A percentile compares a stretch with the other conserved stretches of the same genome.
Conservation (phyloP, 768 basidiomycete species). For the Rhizopogon vesiculosus region DNA sequence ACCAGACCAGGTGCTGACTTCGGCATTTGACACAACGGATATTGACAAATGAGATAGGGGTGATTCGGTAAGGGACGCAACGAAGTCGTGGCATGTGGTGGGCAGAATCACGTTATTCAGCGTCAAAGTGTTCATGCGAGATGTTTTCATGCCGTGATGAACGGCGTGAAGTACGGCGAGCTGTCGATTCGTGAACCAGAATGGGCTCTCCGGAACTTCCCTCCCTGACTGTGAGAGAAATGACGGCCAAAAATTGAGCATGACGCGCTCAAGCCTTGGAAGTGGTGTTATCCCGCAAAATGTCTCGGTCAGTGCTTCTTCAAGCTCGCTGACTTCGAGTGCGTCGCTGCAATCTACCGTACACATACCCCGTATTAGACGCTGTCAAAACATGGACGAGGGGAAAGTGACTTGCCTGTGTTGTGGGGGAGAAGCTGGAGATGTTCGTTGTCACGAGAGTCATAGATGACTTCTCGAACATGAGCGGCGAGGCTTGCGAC, state of each 20-base stretch:
- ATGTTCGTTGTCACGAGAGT: slow-evolving; percentile 17
- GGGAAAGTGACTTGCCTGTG: slow-evolving; percentile 7
- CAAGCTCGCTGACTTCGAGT: slow-evolving; percentile 25
- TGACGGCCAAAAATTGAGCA: slow-evolving; percentile 27
- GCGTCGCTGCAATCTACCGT: slow-evolving; percentile 17
- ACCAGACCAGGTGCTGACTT: slow-evolving; percentile 23
- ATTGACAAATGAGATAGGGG: slow-evolving; percentile 25
- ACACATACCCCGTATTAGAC: background rate
- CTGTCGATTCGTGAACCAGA: slow-evolving; percentile 27
- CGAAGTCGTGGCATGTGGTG: slow-evolving; percentile 20
- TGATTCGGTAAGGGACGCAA: slow-evolving; percentile 17
- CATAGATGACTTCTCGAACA: slow-evolving; percentile 23
- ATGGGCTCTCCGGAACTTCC: slow-evolving; percentile 22
- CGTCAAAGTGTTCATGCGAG: slow-evolving; percentile 13
- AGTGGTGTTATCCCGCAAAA: slow-evolving; percentile 17
- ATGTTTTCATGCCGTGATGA: slow-evolving; percentile 17
- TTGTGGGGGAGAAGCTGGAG: slow-evolving; percentile 18
- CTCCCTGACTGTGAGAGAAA: slow-evolving; percentile 17
- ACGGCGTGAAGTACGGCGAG: slow-evolving; percentile 18
- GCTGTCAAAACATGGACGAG: background rate
- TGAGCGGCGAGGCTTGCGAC: slow-evolving; percentile 15
- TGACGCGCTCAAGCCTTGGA: slow-evolving; percentile 16
- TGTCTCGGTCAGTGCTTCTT: slow-evolving; percentile 21
- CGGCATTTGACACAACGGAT: slow-evolving; percentile 26
- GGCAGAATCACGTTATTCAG: slow-evolving; percentile 22